Base-by-base conservation (phyloP, 352 stramenopile species). In the Phytopythium kandeliae region DNA sequence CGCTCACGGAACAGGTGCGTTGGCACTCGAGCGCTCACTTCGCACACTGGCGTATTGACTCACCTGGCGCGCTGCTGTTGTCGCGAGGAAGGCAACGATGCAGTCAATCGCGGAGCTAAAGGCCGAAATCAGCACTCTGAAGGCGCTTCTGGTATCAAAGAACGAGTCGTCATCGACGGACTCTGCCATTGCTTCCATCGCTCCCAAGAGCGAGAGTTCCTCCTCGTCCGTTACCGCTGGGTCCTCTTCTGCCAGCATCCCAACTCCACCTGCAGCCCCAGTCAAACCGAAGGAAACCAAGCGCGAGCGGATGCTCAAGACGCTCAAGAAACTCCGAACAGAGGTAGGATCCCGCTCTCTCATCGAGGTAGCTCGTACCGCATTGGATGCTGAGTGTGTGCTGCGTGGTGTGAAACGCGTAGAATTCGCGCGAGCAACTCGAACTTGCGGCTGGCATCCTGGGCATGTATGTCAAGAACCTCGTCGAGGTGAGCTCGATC, bases 381-480 rank as follows among this genome's bases (percentile, higher is more conserved):
- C n/a, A n/a, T 31, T 4, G 28, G 43, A 21, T 44, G 22, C 46
- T 57, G 57, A 17, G n/a, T 16, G 16, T 26, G 21, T 6, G 9
- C 12, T 11, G 24, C 12, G 38, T 21, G 56, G 24, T 34, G 7
- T 3, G 9, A 10, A 26, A 21, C 54, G 21, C 17, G 24, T 48
- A 92, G 81, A 92, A 92, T 31, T 72, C 77, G 17, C 46, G 78
- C 24, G 81, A 90, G 33, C 67, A 86, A 55, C 60, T 92, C 6
- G 82, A 89, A 42, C 45, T 85, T 22, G 78, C 74, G 50, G 67
- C 74, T 11, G 71, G 75, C 2, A 86, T 92, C 54, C 67, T 92
- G 21, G 79, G 77, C 53, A 92, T 92, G 81, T 92, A 92, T 67
- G 78, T 89, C 52, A 90, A 89, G 69, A 92, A 92, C 54, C 58